phyloP scores from a whole-genome alignment of 192 early-diverging fungal genomes.

The Rhizophagus prolifer region DNA sequence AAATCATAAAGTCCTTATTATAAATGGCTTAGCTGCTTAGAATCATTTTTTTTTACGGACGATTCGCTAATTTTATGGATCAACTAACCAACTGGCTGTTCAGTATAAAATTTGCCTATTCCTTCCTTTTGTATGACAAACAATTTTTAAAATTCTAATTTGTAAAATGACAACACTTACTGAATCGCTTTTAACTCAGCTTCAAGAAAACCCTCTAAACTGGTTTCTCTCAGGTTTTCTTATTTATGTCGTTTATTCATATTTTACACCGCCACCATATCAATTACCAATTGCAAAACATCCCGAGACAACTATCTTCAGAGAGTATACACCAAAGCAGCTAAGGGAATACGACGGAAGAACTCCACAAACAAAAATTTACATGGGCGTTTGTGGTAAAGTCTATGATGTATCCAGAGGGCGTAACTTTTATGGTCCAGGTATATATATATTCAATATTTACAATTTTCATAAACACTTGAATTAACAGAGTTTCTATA shows the following conservation, averaged over 20 bases:
- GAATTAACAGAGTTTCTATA: constrained; percentile 31
- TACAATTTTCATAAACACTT: background rate
- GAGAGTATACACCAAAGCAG: constrained; percentile 77
- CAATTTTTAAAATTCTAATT: too few species aligned
- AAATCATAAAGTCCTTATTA: too few species aligned
- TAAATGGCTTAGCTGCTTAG: too few species aligned
- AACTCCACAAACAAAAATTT: constrained; percentile 61
- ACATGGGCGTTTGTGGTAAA: constrained; percentile 79
- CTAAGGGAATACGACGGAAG: constrained; percentile 73
- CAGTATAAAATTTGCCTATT: background rate
- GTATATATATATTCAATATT: constrained; percentile 34
- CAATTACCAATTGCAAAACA: constrained; percentile 36
- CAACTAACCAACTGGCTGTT: too few species aligned
- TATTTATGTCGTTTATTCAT: constrained; percentile 55
- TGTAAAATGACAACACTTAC: background rate
- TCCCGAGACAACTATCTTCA: constrained; percentile 61
- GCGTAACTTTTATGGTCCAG: constrained; percentile 88
- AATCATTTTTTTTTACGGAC: too few species aligned
- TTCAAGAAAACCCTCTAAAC: constrained; percentile 61
- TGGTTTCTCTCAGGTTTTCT: constrained; percentile 64
- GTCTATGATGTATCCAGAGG: constrained; percentile 90
- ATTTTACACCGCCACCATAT: constrained; percentile 36
- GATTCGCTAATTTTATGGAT: too few species aligned
- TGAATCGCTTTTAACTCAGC: constrained; percentile 4
- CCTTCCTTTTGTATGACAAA: background rate